Conservation (phyloP, 2,329 filamentous ascomycete species). For the Curvularia lunata region DNA sequence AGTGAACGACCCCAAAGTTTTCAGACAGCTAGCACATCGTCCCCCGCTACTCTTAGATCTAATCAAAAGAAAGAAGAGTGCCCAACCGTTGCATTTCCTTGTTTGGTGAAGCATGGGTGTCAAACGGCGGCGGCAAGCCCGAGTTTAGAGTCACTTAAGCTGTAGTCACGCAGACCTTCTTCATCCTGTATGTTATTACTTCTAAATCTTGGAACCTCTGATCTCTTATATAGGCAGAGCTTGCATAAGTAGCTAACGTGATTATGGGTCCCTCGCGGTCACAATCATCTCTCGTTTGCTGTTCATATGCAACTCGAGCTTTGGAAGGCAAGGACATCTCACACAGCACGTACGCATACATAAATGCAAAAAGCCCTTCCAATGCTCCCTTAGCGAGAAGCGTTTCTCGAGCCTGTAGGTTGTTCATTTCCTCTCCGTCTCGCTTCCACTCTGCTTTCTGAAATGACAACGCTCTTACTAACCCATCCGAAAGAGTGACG, state of each 20-base stretch:
- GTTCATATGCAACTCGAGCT: neutral
- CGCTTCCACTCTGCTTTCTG: neutral
- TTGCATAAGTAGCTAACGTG: neutral
- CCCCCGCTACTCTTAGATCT: too few relatives aligned
- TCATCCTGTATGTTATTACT: too few relatives aligned
- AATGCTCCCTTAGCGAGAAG: neutral
- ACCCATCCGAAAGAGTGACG: neutral
- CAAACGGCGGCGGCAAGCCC: too few relatives aligned
- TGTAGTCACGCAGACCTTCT: too few relatives aligned
- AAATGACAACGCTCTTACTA: neutral
- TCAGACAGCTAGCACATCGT: too few relatives aligned
- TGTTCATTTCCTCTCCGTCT: neutral
- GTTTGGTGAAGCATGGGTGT: too few relatives aligned
- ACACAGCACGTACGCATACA: neutral
- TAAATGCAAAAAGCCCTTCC: neutral
- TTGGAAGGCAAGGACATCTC: neutral
- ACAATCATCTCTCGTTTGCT: neutral
- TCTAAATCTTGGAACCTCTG: neutral
- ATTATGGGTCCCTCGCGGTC: neutral
- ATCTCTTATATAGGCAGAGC: neutral
- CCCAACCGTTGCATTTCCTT: too few relatives aligned
- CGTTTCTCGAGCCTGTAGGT: neutral
- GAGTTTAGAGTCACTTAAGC: too few relatives aligned
- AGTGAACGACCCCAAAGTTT: too few relatives aligned
- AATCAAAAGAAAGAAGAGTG: too few relatives aligned